phyloP scores from a whole-genome alignment of 495 filamentous ascomycete genomes.

The Zalerion maritima region DNA sequence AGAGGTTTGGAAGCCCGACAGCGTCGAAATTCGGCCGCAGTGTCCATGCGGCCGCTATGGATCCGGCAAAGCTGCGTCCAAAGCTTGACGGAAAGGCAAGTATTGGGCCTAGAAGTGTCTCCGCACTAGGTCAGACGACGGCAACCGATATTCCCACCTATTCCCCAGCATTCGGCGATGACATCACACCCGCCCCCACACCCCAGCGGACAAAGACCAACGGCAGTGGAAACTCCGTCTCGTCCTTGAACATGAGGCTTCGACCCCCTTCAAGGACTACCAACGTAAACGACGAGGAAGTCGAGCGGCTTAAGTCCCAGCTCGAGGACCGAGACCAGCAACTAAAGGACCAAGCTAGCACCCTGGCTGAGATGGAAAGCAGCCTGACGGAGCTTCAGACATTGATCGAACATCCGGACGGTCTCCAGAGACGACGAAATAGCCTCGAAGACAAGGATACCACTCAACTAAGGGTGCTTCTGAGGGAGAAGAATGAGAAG shows the following conservation, averaged over 20 bases:
- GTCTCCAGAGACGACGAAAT: slow-evolving; percentile 20
- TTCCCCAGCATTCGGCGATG: slow-evolving; percentile 36
- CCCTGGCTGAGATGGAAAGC: slow-evolving; percentile 72
- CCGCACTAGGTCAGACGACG: slow-evolving; percentile 30
- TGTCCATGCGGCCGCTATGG: slow-evolving; percentile 40
- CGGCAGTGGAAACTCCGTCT: slow-evolving; percentile 29
- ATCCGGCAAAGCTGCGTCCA: slow-evolving; percentile 36
- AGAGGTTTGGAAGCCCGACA: slow-evolving; percentile 51
- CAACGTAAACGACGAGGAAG: slow-evolving; percentile 43
- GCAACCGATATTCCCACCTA: too few relatives aligned
- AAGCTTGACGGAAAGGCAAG: slow-evolving; percentile 33
- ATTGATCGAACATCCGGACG: slow-evolving; percentile 41
- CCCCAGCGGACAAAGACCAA: slow-evolving; percentile 36
- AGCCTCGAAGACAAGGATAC: slow-evolving; percentile 70
- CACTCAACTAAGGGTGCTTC: slow-evolving; percentile 57
- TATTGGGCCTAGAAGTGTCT: slow-evolving; percentile 38
- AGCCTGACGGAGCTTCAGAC: slow-evolving; percentile 61
- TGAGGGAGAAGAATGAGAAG: slow-evolving; percentile 94
- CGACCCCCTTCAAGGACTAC: slow-evolving; percentile 34
- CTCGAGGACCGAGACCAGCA: slow-evolving; percentile 76
- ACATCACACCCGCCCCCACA: slow-evolving; percentile 44
- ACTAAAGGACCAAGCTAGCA: slow-evolving; percentile 69
- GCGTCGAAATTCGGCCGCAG: slow-evolving; percentile 51
- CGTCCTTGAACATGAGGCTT: slow-evolving; percentile 31
- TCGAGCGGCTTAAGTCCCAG: slow-evolving; percentile 49